Conservation (phyloP, 495 filamentous ascomycete species). For the Neurospora cerealis region DNA sequence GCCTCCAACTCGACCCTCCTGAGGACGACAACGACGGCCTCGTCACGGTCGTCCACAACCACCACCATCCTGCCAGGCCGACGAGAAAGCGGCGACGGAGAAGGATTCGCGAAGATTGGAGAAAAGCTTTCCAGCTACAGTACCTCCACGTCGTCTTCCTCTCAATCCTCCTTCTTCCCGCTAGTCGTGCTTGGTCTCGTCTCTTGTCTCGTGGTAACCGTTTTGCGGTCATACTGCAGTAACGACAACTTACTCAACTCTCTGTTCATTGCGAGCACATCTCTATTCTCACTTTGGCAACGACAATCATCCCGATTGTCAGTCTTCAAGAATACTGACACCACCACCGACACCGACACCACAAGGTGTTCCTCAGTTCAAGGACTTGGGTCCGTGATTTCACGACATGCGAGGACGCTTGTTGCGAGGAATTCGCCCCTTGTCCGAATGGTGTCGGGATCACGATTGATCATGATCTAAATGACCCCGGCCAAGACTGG, state of each 20-base stretch:
- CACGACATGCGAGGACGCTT: conserved; percentile 1
- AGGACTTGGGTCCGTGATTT: background rate
- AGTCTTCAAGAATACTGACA: background rate
- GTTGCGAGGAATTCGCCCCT: background rate
- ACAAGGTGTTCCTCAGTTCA: background rate
- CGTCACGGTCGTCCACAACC: background rate
- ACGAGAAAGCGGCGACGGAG: background rate
- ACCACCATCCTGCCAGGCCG: background rate
- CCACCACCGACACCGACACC: background rate
- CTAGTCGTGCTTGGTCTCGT: conserved; percentile 26
- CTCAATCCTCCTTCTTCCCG: conserved; percentile 7
- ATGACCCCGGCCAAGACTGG: background rate
- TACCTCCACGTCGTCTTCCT: background rate
- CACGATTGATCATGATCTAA: background rate
- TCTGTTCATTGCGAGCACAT: conserved; percentile 12
- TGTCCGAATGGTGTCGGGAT: background rate
- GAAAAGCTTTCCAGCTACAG: background rate
- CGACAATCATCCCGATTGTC: background rate
- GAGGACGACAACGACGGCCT: background rate
- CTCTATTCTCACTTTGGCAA: conserved; percentile 8
- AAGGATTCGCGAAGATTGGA: background rate
- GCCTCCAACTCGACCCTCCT: background rate
- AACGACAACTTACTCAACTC: conserved; percentile 1
- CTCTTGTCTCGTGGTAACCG: conserved; percentile 17
- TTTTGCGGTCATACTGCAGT: conserved; percentile 4